These are phyloP conservation scores for Linum usitatissimum DNA, from an alignment of 345 rosid genomes.

Conservation along the genomic window DNA sequence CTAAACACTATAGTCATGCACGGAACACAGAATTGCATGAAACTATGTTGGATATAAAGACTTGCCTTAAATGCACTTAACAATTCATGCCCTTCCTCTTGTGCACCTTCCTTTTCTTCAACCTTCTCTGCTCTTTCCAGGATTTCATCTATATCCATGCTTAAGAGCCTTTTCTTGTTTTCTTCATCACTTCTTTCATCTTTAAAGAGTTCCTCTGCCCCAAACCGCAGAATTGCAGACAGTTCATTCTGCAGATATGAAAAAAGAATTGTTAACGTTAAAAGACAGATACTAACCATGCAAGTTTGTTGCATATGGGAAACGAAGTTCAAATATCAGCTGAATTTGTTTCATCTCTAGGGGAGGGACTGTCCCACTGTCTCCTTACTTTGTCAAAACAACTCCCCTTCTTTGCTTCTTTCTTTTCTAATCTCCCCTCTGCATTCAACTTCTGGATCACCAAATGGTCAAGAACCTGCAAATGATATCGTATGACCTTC, in stretches of 20 bases:
- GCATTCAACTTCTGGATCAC: slow-evolving; percentile 98
- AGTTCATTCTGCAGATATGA: slow-evolving; percentile 67
- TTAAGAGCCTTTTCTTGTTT: slow-evolving; percentile 74
- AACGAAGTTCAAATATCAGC: neutral
- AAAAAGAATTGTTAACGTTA: neutral
- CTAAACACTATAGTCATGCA: neutral
- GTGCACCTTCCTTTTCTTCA: slow-evolving; percentile 60
- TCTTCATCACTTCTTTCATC: slow-evolving; percentile 96
- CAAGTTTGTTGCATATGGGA: neutral
- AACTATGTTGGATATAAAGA: neutral
- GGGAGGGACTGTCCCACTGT: neutral
- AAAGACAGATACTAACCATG: neutral
- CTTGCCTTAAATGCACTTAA: slow-evolving; percentile 96
- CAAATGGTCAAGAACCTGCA: slow-evolving; percentile 94
- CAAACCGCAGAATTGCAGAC: slow-evolving; percentile 95
- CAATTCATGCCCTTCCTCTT: slow-evolving; percentile 61
- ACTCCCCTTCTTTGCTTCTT: slow-evolving; percentile 86
- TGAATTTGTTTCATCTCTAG: neutral
- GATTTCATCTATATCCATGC: slow-evolving; percentile 97
- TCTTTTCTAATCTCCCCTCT: slow-evolving; percentile 97
- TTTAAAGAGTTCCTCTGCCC: slow-evolving; percentile 97
- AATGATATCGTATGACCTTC: slow-evolving; percentile 10
- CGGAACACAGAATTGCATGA: no score
- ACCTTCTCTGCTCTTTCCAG: slow-evolving; percentile 98
- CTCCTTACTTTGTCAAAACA: slow-evolving; percentile 80